Conservation (phyloP, 768 basidiomycete genomes). For the Neoboletus subvelutipes region DNA sequence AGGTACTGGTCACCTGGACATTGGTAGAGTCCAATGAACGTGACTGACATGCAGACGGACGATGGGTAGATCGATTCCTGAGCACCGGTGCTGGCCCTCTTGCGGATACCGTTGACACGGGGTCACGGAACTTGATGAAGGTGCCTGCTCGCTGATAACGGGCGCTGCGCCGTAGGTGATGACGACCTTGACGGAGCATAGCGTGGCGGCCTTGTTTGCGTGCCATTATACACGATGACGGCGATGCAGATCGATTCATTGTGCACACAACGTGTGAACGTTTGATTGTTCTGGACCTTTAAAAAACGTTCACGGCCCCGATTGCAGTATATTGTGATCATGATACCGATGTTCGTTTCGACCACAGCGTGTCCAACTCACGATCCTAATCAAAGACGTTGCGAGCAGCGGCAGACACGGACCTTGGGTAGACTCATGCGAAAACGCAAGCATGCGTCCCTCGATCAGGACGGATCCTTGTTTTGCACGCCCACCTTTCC, state of each 20-base stretch:
- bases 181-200: background rate
- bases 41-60: background rate
- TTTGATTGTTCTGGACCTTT: background rate
- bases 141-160: background rate
- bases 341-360: background rate
- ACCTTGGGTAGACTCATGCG: background rate
- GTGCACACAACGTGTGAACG: background rate
- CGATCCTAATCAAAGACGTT: background rate
- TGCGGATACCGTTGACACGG: background rate
- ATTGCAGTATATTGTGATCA: background rate
- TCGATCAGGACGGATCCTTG: background rate
- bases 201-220: background rate
- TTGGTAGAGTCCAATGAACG: background rate
- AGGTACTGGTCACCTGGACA: background rate
- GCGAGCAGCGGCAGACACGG: background rate
- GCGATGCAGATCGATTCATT: background rate
- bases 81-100: background rate
- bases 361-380: background rate
- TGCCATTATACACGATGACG: background rate
- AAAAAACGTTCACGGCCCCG: background rate
- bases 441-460: background rate
- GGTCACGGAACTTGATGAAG: background rate
- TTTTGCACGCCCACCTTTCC: background rate
- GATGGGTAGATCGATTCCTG: background rate
- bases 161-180: background rate